A percentile compares a stretch with the other conserved stretches of the same genome.
These are phyloP conservation scores for Yamadazyma spencermartinsiae DNA, from an alignment of 1,139 yeast species.

Conservation along the genomic window DNA sequence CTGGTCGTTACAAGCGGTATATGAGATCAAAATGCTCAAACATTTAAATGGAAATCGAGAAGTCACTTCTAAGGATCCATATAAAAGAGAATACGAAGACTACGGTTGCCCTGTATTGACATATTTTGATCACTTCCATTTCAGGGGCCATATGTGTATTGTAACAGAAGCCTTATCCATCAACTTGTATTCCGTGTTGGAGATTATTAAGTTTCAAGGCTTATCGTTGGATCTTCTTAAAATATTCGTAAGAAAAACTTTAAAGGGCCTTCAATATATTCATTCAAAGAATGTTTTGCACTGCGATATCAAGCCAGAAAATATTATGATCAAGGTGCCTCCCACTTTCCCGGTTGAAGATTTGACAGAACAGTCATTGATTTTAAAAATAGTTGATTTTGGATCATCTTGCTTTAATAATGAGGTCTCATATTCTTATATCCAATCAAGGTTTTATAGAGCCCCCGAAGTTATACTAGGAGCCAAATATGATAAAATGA, in stretches of 20 bases:
- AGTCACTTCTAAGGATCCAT: constrained; percentile 16
- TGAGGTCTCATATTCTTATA: constrained; percentile 54
- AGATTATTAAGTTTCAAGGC: constrained; percentile 62
- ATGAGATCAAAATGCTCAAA: constrained; percentile 72
- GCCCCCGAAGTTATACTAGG: constrained; percentile 87
- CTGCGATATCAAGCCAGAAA: constrained; percentile 78
- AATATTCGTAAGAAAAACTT: constrained; percentile 53
- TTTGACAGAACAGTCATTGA: constrained; percentile 21
- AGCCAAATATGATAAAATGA: constrained; percentile 63
- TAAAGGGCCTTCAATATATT: constrained; percentile 60
- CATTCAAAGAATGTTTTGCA: constrained; percentile 64
- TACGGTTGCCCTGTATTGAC: constrained; percentile 44
- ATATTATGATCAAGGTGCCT: constrained; percentile 53
- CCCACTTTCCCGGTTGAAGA: constrained; percentile 17
- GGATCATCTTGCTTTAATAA: constrained; percentile 57
- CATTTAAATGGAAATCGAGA: constrained; percentile 28
- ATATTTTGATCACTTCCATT: constrained; percentile 71
- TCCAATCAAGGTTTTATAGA: constrained; percentile 65
- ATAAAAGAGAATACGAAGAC: constrained; percentile 14
- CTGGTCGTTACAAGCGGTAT: constrained; percentile 77
- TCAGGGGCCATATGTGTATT: constrained; percentile 82
- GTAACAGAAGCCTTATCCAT: constrained; percentile 71
- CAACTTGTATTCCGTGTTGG: constrained; percentile 67
- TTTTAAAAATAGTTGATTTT: constrained; percentile 61
- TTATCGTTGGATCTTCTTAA: constrained; percentile 52